Base-by-base conservation (phyloP, 2,329 filamentous ascomycete genomes). In the Microsporum audouinii region DNA sequence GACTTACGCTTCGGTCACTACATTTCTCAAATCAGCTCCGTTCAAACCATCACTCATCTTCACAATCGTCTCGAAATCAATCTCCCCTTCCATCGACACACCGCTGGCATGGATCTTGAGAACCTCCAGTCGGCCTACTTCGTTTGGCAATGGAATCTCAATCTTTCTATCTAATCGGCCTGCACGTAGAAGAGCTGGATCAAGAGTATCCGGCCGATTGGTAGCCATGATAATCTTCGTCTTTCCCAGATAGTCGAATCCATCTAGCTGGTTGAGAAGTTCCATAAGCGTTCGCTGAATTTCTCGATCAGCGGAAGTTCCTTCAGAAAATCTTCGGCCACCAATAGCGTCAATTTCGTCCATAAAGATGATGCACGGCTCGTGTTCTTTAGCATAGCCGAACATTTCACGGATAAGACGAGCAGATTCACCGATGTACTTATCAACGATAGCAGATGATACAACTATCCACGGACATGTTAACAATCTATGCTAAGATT, bases 141-240 rank as follows among this genome's bases (percentile, higher is more conserved):
- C 94, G 71, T 99, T 99, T 43, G 94, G 94, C 61, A 99, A 80
- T 8, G 92, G 88, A 70, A 99, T 97, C 76, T 99, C 95, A 69
- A 99, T 94, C 83, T 99, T 99, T 68, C 94, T 84, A 76, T 99
- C 95, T 68, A 99, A 81, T 74, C 94, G 88, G 69, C 91, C 91
- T 45, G 91, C 91, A 77, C 91, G 85, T 57, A 96, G 83, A 68
- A 96, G 81, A 1, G 91, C 91, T 31, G 91, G 91, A 71, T 96
- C 91, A 41, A 96, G 84, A 0, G 91, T 96, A 74, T 96, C 91
- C n/a, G 91, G 91, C 76, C 91, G 82, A 80, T 96, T 96, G 59
- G 91, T 96, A 41, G 91, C 94, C 95, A 99, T 99, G 79, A 99
- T 99, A 74, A 99, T 99, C 81, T 99, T 99, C 60, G 94, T 99